These are phyloP conservation scores for Hymenoscyphus albidus DNA, from an alignment of 2,329 filamentous ascomycete genomes.

Conservation along the genomic window DNA sequence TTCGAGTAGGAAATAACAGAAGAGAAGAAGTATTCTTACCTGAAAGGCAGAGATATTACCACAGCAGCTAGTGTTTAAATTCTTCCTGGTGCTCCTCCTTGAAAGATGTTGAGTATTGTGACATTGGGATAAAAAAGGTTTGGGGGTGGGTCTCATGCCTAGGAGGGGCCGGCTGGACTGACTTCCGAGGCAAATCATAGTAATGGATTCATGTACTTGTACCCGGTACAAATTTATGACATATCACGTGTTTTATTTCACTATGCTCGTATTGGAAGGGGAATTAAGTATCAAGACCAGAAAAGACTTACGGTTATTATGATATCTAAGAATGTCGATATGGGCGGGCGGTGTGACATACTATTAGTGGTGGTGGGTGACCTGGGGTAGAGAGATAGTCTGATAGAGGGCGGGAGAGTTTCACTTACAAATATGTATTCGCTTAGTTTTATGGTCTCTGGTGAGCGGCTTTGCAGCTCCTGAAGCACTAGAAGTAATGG, in stretches of 20 bases:
- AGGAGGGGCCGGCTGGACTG: not conserved
- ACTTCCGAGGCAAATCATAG: not conserved
- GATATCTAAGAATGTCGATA: too few relatives aligned
- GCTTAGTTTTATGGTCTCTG: not conserved
- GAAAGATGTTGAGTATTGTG: not conserved
- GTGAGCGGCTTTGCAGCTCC: not conserved
- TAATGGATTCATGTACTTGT: too few relatives aligned
- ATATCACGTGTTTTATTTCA: too few relatives aligned
- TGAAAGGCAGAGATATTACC: not conserved
- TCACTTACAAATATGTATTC: not conserved
- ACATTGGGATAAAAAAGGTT: not conserved
- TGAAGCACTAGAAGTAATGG: not conserved
- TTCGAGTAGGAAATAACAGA: not conserved
- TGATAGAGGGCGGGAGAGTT: not conserved
- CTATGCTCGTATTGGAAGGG: too few relatives aligned
- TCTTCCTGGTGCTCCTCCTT: not conserved
- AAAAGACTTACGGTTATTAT: too few relatives aligned
- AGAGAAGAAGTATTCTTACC: not conserved
- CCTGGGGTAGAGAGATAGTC: not conserved
- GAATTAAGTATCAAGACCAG: too few relatives aligned
- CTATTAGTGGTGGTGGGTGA: not conserved
- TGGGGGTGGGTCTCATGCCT: not conserved
- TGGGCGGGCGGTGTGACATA: too few relatives aligned
- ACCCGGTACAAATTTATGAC: too few relatives aligned
- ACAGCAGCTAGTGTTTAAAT: not conserved